These are phyloP conservation scores for Apiospora phragmitis DNA, from an alignment of 2,329 filamentous ascomycete species.

Conservation along the genomic window DNA sequence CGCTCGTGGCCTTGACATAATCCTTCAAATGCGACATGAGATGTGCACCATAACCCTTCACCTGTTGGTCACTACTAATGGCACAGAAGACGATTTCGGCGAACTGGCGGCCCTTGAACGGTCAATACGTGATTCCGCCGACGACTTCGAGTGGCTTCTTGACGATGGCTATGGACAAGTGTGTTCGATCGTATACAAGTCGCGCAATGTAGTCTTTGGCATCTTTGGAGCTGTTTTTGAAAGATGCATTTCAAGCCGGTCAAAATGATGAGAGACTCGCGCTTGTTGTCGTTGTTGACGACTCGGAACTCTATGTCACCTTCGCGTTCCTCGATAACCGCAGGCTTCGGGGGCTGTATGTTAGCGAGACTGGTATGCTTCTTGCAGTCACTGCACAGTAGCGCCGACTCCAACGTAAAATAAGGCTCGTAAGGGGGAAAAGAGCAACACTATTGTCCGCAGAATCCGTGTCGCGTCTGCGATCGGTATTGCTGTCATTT, in stretches of 20 bases:
- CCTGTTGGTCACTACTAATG: conserved; percentile 95
- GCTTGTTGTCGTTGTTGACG: conserved; percentile 91
- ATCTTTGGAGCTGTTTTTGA: conserved; percentile 99
- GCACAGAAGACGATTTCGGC: conserved; percentile 99
- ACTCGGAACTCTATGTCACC: conserved; percentile 97
- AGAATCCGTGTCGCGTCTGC: neutral
- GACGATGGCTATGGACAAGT: conserved; percentile 94
- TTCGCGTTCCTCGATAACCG: conserved; percentile 88
- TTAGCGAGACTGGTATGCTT: conserved; percentile 24
- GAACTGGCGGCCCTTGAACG: conserved; percentile 88
- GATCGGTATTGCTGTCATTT: neutral
- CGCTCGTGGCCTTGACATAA: conserved; percentile 94
- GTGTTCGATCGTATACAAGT: conserved; percentile 94
- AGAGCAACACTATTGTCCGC: neutral
- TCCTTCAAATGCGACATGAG: conserved; percentile 98
- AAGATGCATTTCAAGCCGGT: conserved; percentile 97
- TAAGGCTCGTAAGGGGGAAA: neutral
- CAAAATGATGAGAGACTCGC: conserved; percentile 89
- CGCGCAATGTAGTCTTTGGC: conserved; percentile 98
- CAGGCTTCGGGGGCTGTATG: conserved; percentile 55
- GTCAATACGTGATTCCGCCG: conserved; percentile 93
- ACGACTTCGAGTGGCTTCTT: conserved; percentile 96
- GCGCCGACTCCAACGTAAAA: neutral
- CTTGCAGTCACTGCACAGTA: conserved; percentile 8
- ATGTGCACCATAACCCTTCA: conserved; percentile 97